Percentiles rank a stretch among this genome's conserved stretches.
Evolutionary conservation across 2,329 filamentous ascomycete genomes (phyloP).

Genomic region (Aspergillus aculeatus): DNA sequence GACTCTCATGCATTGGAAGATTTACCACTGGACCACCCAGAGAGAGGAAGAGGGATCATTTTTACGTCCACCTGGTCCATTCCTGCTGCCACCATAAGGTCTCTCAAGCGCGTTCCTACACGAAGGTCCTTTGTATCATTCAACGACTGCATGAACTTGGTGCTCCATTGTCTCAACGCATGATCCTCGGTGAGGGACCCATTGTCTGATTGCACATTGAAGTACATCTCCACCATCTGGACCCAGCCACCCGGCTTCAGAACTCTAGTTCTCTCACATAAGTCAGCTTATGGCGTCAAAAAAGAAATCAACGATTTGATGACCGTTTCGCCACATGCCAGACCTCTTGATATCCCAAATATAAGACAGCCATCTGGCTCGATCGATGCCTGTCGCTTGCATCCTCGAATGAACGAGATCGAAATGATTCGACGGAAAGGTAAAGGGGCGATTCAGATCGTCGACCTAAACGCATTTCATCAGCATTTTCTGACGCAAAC

Average conservation of each 20-base stretch:
- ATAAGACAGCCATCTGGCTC: conserved; percentile 71
- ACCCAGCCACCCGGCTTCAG: conserved; percentile 77
- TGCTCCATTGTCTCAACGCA: conserved; percentile 66
- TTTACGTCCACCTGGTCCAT: conserved; percentile 66
- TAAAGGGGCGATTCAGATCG: conserved; percentile 68
- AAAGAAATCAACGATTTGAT: not conserved
- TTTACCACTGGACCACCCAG: conserved; percentile 67
- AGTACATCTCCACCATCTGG: conserved; percentile 85
- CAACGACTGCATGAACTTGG: conserved; percentile 61
- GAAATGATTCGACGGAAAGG: conserved; percentile 69
- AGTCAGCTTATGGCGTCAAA: conserved; percentile 6
- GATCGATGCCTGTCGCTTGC: conserved; percentile 63
- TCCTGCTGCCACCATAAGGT: conserved; percentile 60
- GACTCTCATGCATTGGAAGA: not conserved
- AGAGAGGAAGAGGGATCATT: conserved; percentile 67
- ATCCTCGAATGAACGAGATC: conserved; percentile 77
- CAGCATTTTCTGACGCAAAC: not conserved
- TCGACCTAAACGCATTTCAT: conserved; percentile 52
- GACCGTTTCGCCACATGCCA: conserved; percentile 15
- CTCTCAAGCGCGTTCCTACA: conserved; percentile 60
- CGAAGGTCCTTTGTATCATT: conserved; percentile 66
- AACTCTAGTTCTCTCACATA: conserved; percentile 24
- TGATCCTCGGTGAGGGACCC: conserved; percentile 69
- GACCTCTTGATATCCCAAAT: conserved; percentile 68
- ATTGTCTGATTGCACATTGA: conserved; percentile 81